Evolutionary conservation across 305 asterid species (phyloP).

Genomic region (Fraxinus velutina): DNA sequence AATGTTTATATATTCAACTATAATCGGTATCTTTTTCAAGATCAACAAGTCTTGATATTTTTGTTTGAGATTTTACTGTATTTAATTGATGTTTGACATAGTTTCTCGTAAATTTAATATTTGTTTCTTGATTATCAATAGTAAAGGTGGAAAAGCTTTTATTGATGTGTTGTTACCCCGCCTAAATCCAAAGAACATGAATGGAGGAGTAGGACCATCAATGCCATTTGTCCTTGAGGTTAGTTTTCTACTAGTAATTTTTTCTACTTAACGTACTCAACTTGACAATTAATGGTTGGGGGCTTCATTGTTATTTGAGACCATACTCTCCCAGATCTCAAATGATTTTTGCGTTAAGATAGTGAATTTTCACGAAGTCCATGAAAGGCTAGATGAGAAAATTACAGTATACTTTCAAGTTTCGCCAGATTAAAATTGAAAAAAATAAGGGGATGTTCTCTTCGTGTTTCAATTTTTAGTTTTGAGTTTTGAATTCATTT

Average conservation of each 20-base stretch:
- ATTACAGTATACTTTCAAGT: neutral
- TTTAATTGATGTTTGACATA: conserved; percentile 6
- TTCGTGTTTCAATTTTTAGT: no score
- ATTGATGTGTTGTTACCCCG: conserved; percentile 89
- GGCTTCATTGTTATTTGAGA: neutral
- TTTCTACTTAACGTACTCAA: neutral
- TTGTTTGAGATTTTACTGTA: conserved; percentile 19
- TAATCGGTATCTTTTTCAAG: conserved; percentile 56
- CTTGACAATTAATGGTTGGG: neutral
- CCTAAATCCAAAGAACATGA: conserved; percentile 64
- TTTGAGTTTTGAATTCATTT: no score
- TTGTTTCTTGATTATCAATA: conserved; percentile 31
- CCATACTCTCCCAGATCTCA: conserved; percentile 1
- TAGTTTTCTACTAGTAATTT: conserved; percentile 19
- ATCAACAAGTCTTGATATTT: conserved; percentile 7
- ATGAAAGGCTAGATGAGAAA: neutral
- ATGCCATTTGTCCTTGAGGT: conserved; percentile 99
- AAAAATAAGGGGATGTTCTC: neutral
- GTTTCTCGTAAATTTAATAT: conserved; percentile 19
- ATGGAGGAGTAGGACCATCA: conserved; percentile 56
- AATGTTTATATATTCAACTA: conserved; percentile 84
- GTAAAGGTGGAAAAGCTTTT: conserved; percentile 95
- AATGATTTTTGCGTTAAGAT: neutral
- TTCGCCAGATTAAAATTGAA: neutral
- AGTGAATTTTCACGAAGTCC: neutral